These are phyloP conservation scores for Hyaloperonospora arabidopsidis DNA, from an alignment of 352 stramenopile species.

Conservation along the genomic window DNA sequence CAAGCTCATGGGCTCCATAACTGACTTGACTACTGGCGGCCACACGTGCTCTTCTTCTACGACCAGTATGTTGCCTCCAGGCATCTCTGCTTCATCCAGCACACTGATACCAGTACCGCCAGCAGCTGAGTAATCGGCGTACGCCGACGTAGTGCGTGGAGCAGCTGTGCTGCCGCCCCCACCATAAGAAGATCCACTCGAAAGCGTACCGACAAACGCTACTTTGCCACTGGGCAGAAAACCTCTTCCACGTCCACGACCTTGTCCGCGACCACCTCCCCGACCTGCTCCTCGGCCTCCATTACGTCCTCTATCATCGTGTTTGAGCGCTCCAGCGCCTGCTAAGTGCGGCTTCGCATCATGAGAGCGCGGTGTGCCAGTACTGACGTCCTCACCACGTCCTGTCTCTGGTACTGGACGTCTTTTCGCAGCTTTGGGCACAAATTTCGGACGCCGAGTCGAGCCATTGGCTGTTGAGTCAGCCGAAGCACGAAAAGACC, in stretches of 20 bases:
- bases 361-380: conserved; percentile 5
- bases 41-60: conserved; percentile 71
- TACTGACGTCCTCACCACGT: conserved; percentile 5
- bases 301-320: conserved; percentile 29
- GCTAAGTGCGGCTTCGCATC: conserved; percentile 22
- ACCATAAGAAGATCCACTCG: conserved; percentile 72
- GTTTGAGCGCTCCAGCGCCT: conserved; percentile 18
- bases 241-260: conserved; percentile 39
- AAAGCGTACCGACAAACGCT: conserved; percentile 73
- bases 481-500: conserved; percentile 46
- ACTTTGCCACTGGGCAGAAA: conserved; percentile 60
- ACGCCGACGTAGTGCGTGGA: conserved; percentile 20
- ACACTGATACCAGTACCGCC: conserved; percentile 82
- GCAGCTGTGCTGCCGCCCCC: conserved; percentile 29
- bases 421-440: conserved; percentile 63
- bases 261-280: conserved; percentile 44
- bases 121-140: conserved; percentile 44
- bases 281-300: conserved; percentile 35
- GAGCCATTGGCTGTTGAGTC: conserved; percentile 24
- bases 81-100: conserved; percentile 60
- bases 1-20: conserved; percentile 79
- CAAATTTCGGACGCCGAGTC: conserved; percentile 65
- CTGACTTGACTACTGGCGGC: conserved; percentile 68
- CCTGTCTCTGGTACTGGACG: conserved; percentile 28
- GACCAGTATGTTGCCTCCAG: conserved; percentile 37